phyloP scores from a whole-genome alignment of 495 filamentous ascomycete species.

The Penicillium nucicola region DNA sequence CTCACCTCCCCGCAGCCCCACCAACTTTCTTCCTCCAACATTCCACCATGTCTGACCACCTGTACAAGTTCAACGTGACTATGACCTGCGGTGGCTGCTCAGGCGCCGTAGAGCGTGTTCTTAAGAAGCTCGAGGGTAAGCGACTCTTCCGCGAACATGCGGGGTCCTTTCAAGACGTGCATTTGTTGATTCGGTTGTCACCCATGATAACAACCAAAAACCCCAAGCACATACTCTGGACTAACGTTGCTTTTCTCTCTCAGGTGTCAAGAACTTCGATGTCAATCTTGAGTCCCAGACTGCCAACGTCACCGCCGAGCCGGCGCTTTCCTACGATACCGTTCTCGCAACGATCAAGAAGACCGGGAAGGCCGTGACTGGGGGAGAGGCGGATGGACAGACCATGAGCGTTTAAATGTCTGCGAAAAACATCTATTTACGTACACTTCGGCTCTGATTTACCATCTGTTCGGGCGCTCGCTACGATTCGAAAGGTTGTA shows the following conservation, averaged over 20 bases:
- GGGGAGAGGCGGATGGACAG: slow-evolving; percentile 59
- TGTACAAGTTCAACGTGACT: slow-evolving; percentile 67
- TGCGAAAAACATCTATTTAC: not conserved
- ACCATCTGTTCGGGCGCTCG: too few relatives aligned
- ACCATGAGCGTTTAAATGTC: slow-evolving; percentile 28
- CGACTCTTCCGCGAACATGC: slow-evolving; percentile 2
- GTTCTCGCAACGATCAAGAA: slow-evolving; percentile 89
- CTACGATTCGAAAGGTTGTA: too few relatives aligned
- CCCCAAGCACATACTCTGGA: too few relatives aligned
- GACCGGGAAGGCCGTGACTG: slow-evolving; percentile 88
- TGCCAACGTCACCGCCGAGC: slow-evolving; percentile 66
- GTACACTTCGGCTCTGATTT: not conserved
- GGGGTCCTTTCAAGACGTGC: too few relatives aligned
- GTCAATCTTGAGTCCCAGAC: slow-evolving; percentile 83
- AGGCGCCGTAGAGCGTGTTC: slow-evolving; percentile 78
- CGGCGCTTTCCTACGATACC: slow-evolving; percentile 65
- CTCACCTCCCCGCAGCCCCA: slow-evolving; percentile 3
- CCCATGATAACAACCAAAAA: too few relatives aligned
- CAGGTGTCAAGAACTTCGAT: slow-evolving; percentile 83
- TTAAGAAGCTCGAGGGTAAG: slow-evolving; percentile 89
- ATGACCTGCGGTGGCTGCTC: slow-evolving; percentile 72
- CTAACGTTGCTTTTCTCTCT: not conserved
- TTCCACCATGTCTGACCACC: slow-evolving; percentile 56
- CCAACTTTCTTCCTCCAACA: not conserved
- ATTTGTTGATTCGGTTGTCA: too few relatives aligned